These are phyloP conservation scores for Mallotus japonicus DNA, from an alignment of 441 rosid species.

Conservation along the genomic window DNA sequence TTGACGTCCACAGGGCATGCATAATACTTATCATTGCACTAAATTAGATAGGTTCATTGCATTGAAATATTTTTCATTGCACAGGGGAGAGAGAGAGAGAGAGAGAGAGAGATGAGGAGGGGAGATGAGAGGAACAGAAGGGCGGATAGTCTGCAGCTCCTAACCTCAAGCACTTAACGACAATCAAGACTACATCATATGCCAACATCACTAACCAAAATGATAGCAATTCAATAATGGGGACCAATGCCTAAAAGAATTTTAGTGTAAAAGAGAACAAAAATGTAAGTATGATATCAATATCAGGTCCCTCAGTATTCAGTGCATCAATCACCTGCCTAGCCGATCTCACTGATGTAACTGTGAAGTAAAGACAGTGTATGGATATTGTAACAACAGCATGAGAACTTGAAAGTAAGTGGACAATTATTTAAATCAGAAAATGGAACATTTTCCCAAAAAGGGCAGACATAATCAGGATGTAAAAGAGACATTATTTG, in stretches of 20 bases:
- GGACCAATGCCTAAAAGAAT: slow-evolving; percentile 6
- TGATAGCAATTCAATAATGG: slow-evolving; percentile 25
- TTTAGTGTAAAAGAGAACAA: slow-evolving; percentile 1
- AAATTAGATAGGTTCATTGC: background rate
- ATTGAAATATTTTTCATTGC: too few relatives aligned
- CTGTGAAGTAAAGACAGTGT: slow-evolving; percentile 41
- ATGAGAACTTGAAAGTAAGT: slow-evolving; percentile 3
- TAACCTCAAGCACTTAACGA: slow-evolving; percentile 89
- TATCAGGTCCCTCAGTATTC: slow-evolving; percentile 93
- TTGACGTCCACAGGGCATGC: background rate
- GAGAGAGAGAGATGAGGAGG: background rate
- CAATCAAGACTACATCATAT: slow-evolving; percentile 87
- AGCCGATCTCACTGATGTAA: slow-evolving; percentile 82
- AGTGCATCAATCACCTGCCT: slow-evolving; percentile 94
- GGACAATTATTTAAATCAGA: background rate
- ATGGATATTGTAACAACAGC: slow-evolving; percentile 6
- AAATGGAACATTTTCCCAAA: background rate
- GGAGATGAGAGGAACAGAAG: background rate
- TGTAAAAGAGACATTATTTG: background rate
- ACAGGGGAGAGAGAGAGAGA: background rate
- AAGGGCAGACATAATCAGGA: background rate
- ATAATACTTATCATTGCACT: background rate
- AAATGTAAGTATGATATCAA: slow-evolving; percentile 82
- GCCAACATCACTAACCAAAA: slow-evolving; percentile 87
- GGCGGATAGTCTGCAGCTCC: slow-evolving; percentile 62